Conservation (phyloP, 1,284 basidiomycete genomes). For the Fistulinella cinereoalba region DNA sequence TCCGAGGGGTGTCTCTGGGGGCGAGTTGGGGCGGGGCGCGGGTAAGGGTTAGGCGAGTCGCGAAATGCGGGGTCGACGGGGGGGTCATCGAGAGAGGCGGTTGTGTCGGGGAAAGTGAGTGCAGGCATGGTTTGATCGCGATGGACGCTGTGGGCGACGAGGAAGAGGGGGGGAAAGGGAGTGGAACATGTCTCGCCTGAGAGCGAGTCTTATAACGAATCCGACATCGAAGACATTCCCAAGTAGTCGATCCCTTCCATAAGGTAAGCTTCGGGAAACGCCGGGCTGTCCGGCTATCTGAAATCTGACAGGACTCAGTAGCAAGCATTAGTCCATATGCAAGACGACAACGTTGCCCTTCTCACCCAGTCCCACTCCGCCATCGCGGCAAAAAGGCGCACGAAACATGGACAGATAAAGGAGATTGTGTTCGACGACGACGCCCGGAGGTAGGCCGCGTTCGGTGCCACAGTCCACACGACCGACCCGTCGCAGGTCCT, state of each 20-base stretch:
- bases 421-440: conserved; percentile 76
- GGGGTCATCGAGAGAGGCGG: conserved; percentile 1
- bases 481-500: conserved; percentile 53
- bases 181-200: conserved; percentile 36
- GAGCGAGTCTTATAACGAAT: conserved; percentile 36
- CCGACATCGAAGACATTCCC: conserved; percentile 31
- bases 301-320: background rate
- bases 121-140: conserved; percentile 24
- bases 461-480: background rate
- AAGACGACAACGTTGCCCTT: conserved; percentile 46
- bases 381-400: conserved; percentile 59
- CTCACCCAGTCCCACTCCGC: conserved; percentile 61
- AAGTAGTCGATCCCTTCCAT: conserved; percentile 31
- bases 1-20: conserved; percentile 15
- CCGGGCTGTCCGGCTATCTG: conserved; percentile 17
- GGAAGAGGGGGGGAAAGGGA: conserved; percentile 17
- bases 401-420: conserved; percentile 58
- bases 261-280: conserved; percentile 28
- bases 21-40: conserved; percentile 16
- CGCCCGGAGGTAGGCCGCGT: conserved; percentile 54
- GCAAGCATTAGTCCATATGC: too few species aligned
- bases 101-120: conserved; percentile 17
- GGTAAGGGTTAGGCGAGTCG: conserved; percentile 22
- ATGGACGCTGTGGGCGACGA: conserved; percentile 5
- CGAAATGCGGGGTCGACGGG: conserved; percentile 3